Evolutionary conservation across 1,284 basidiomycete genomes (phyloP).

Genomic region (Ganoderma meredithae): DNA sequence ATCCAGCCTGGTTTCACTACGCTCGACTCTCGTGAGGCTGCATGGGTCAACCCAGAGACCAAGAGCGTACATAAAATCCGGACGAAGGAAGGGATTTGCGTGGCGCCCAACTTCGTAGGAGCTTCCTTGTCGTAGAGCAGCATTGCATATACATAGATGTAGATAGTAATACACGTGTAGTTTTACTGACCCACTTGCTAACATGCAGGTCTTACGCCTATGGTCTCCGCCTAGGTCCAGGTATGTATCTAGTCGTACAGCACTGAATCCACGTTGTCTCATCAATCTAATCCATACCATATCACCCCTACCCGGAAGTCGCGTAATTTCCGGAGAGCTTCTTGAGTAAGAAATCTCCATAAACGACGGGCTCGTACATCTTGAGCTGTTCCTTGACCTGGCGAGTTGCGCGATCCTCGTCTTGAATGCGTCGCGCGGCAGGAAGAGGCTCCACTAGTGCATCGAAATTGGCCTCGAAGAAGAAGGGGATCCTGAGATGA

Average conservation of each 20-base stretch:
- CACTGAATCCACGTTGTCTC: neutral
- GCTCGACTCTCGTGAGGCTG: conserved; percentile 85
- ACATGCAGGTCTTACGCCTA: neutral
- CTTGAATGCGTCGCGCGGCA: conserved; percentile 58
- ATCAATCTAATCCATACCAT: conserved; percentile 34
- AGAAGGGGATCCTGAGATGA: conserved; percentile 73
- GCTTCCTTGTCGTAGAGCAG: conserved; percentile 73
- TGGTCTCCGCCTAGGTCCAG: neutral
- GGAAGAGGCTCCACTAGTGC: conserved; percentile 67
- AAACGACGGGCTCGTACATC: conserved; percentile 60
- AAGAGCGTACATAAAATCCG: conserved; percentile 84
- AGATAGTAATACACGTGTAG: conserved; percentile 11
- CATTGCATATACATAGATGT: conserved; percentile 6
- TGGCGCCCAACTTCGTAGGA: conserved; percentile 83
- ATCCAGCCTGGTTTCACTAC: conserved; percentile 93
- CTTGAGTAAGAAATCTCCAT: conserved; percentile 77
- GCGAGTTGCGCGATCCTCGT: conserved; percentile 27
- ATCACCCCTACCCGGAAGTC: conserved; percentile 46
- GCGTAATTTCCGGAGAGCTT: conserved; percentile 80
- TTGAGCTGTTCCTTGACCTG: conserved; percentile 22
- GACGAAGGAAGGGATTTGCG: conserved; percentile 84
- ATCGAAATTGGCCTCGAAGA: conserved; percentile 85
- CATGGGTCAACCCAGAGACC: conserved; percentile 90
- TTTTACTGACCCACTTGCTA: conserved; percentile 41
- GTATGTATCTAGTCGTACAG: neutral